These are phyloP conservation scores for Komagataella pastoris DNA, from an alignment of 805 yeast species.

Conservation along the genomic window DNA sequence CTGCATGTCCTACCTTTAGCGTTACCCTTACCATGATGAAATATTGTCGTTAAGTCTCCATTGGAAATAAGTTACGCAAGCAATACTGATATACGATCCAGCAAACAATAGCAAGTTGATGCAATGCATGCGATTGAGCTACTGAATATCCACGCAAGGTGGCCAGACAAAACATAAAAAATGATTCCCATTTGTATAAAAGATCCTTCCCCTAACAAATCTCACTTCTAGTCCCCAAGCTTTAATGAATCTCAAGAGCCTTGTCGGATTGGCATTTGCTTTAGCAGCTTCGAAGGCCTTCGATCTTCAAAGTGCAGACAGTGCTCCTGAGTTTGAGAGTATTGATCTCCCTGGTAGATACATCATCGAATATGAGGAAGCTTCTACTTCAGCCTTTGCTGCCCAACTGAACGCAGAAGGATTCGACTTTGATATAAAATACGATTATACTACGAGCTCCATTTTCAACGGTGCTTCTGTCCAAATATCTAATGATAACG, in stretches of 20 bases:
- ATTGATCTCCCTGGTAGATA: constrained; percentile 2
- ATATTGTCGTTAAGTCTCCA: not conserved
- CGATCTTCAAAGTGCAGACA: not conserved
- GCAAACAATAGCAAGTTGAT: not conserved
- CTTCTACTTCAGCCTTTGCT: not conserved
- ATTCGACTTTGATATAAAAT: not conserved
- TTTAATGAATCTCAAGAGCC: not conserved
- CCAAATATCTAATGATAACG: not conserved
- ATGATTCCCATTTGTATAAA: not conserved
- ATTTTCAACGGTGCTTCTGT: constrained; percentile 4
- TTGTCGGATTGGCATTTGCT: not conserved
- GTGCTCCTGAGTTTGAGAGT: not conserved
- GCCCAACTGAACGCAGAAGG: not conserved
- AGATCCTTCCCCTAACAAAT: not conserved
- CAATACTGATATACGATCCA: too few relatives aligned
- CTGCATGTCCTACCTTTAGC: not conserved
- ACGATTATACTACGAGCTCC: constrained; percentile 1
- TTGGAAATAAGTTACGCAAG: not conserved
- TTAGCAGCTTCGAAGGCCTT: not conserved
- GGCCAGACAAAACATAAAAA: not conserved
- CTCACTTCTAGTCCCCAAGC: not conserved
- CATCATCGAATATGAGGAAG: constrained; percentile 3
- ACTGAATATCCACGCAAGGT: not conserved
- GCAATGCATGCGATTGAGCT: not conserved
- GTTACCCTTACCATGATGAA: not conserved